Evolutionary conservation across 1,284 basidiomycete species (phyloP).

Genomic region (Sporisorium reilianum): DNA sequence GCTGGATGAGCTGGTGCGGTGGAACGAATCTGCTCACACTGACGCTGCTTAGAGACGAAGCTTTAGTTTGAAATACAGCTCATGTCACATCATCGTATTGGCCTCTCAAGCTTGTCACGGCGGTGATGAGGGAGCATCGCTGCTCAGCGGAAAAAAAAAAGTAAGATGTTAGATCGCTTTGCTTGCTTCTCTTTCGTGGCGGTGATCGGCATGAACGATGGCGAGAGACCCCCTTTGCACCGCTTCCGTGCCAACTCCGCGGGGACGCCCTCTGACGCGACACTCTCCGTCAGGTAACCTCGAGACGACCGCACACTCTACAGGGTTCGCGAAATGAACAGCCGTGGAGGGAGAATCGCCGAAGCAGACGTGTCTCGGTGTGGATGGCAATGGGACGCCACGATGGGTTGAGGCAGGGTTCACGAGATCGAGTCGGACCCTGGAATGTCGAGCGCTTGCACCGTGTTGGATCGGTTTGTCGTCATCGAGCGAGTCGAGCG

Average conservation of each 20-base stretch:
- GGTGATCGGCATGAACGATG: constrained; percentile 13
- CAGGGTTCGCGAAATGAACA: not conserved
- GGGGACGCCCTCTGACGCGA: not conserved
- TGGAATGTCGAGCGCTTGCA: not conserved
- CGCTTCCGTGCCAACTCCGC: not conserved
- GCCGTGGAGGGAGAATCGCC: not conserved
- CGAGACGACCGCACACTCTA: too few relatives aligned
- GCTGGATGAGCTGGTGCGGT: constrained; percentile 77
- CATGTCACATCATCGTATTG: too few relatives aligned
- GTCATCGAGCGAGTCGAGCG: constrained; percentile 14
- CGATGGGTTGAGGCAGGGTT: constrained; percentile 8
- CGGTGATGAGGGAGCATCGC: not conserved
- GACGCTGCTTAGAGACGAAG: not conserved
- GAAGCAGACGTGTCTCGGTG: not conserved
- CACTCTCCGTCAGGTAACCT: not conserved
- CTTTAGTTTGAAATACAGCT: not conserved
- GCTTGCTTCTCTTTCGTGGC: not conserved
- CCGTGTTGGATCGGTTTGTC: not conserved
- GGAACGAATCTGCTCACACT: constrained; percentile 58
- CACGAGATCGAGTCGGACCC: constrained; percentile 12
- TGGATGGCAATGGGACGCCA: not conserved
- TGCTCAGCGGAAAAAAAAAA: not conserved
- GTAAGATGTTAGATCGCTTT: not conserved
- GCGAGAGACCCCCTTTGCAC: not conserved
- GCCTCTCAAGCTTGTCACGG: too few relatives aligned